Evolutionary conservation across 495 filamentous ascomycete genomes (phyloP).

Genomic region (Thozetella sp.): DNA sequence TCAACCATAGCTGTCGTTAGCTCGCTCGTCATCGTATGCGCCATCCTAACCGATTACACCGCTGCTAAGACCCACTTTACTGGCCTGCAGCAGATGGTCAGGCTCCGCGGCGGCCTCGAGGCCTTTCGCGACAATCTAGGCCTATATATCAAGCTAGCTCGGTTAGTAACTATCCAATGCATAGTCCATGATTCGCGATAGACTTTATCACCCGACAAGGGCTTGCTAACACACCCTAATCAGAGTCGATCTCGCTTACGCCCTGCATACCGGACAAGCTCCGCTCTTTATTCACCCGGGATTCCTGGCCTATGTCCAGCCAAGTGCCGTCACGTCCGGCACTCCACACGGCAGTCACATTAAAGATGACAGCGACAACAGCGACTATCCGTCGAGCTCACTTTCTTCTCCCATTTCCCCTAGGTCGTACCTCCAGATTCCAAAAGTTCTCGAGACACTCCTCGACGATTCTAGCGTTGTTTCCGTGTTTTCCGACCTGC

Average conservation of each 20-base stretch:
- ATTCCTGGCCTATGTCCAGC: not conserved
- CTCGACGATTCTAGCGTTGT: not conserved
- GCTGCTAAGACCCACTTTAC: not conserved
- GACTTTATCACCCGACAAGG: not conserved
- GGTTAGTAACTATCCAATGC: too few relatives aligned
- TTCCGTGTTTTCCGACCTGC: not conserved
- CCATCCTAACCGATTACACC: not conserved
- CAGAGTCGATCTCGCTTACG: not conserved
- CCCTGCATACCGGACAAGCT: not conserved
- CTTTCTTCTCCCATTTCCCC: not conserved
- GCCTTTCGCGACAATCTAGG: not conserved
- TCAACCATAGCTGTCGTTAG: not conserved
- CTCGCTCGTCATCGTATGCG: not conserved
- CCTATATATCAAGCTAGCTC: slow-evolving; percentile 1
- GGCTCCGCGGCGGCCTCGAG: not conserved
- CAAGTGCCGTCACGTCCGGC: not conserved
- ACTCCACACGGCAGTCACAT: not conserved
- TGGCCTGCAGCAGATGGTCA: not conserved
- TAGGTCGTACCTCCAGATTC: not conserved
- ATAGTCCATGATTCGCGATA: too few relatives aligned
- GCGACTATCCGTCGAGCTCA: not conserved
- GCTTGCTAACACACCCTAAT: not conserved
- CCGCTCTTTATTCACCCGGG: not conserved
- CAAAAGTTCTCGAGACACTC: not conserved
- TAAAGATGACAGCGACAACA: not conserved